phyloP scores from a whole-genome alignment of 179 eudicot species.

The Pouteria campechiana region DNA sequence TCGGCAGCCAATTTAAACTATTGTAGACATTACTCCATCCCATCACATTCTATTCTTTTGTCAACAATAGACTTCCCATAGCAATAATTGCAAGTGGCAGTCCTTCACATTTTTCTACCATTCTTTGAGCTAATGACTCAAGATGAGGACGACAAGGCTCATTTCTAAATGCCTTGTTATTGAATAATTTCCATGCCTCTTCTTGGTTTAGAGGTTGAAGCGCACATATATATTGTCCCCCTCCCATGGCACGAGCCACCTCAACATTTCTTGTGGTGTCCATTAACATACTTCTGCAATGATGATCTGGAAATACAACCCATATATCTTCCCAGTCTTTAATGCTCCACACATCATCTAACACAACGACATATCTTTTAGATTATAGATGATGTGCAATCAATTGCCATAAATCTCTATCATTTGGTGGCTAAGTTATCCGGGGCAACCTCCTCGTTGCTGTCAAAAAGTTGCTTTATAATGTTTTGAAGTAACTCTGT shows the following conservation, averaged over 20 bases:
- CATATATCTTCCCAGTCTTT: conserved; percentile 26
- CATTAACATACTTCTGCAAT: conserved; percentile 27
- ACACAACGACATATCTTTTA: conserved; percentile 33
- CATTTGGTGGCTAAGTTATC: conserved; percentile 18
- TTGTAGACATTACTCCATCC: conserved; percentile 42
- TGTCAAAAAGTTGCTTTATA: conserved; percentile 6
- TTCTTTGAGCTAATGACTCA: conserved; percentile 24
- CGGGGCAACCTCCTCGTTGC: conserved; percentile 1
- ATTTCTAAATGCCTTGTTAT: conserved; percentile 24
- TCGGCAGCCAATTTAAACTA: conserved; percentile 22
- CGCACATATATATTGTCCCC: conserved; percentile 12
- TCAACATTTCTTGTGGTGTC: conserved; percentile 38
- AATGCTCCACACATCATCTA: conserved; percentile 49
- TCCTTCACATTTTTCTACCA: conserved; percentile 42
- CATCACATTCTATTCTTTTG: conserved; percentile 17
- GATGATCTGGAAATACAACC: conserved; percentile 11
- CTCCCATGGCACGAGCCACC: conserved; percentile 14
- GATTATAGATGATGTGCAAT: conserved; percentile 6
- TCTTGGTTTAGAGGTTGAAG: conserved; percentile 25
- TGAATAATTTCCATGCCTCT: conserved; percentile 31
- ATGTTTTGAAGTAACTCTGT: conserved; percentile 18
- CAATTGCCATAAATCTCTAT: conserved; percentile 19
- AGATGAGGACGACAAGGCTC: conserved; percentile 11
- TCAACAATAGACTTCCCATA: conserved; percentile 41
- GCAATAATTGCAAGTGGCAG: conserved; percentile 57